A percentile compares a stretch with the other conserved stretches of the same genome.
These are phyloP conservation scores for Alternaria postmessia DNA, from an alignment of 2,329 filamentous ascomycete species.

Conservation along the genomic window DNA sequence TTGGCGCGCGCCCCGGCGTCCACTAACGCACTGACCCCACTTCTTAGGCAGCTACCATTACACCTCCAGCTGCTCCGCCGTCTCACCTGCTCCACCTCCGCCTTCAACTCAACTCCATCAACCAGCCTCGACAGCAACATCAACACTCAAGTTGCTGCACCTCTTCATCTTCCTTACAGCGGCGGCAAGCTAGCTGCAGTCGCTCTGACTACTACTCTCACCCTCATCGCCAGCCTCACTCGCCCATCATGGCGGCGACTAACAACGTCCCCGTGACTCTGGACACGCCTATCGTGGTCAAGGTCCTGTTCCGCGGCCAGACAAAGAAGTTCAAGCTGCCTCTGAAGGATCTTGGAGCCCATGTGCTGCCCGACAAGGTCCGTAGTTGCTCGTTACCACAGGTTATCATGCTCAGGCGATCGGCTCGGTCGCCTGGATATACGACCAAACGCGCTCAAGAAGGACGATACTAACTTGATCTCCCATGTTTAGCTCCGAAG, in stretches of 20 bases:
- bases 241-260: conserved; percentile 46
- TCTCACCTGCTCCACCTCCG: conserved; percentile 26
- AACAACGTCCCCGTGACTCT: conserved; percentile 61
- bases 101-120: conserved; percentile 15
- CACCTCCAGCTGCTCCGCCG: conserved; percentile 20
- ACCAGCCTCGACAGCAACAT: conserved; percentile 9
- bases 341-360: conserved; percentile 80
- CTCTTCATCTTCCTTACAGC: conserved; percentile 10
- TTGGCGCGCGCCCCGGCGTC: conserved; percentile 10
- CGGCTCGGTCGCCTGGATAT: background rate
- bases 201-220: conserved; percentile 26
- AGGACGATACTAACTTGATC: conserved; percentile 24
- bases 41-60: conserved; percentile 30
- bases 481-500: conserved; percentile 61
- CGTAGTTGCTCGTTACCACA: conserved; percentile 48
- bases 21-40: conserved; percentile 22
- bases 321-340: conserved; percentile 89
- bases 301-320: conserved; percentile 78
- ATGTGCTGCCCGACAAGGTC: conserved; percentile 83
- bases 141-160: conserved; percentile 7
- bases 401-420: background rate
- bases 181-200: conserved; percentile 12
- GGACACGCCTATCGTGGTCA: conserved; percentile 83
- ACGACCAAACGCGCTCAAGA: background rate
- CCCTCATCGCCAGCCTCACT: conserved; percentile 41